phyloP scores from a whole-genome alignment of 345 rosid genomes.

The Atalantia buxifolia region DNA sequence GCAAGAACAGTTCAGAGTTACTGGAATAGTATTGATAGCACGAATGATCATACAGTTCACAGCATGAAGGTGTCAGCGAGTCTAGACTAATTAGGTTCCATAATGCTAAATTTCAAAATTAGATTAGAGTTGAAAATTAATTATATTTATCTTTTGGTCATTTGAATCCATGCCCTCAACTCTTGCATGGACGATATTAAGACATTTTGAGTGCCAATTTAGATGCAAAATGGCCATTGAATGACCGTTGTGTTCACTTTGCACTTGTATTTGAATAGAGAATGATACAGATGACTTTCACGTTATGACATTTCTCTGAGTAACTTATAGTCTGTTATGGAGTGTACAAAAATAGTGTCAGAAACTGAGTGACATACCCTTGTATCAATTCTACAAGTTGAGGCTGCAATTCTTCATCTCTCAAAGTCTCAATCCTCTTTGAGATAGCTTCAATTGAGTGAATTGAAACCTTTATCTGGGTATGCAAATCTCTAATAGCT shows the following conservation, averaged over 20 bases:
- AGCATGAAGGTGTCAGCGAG: background rate
- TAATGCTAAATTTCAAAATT: background rate
- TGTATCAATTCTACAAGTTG: conserved; percentile 79
- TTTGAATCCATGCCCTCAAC: background rate
- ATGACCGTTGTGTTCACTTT: background rate
- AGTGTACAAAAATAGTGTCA: background rate
- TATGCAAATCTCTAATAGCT: conserved; percentile 67
- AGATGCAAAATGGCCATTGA: background rate
- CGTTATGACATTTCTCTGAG: background rate
- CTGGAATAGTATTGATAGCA: background rate
- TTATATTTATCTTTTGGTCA: background rate
- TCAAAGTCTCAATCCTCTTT: conserved; percentile 71
- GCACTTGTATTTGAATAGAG: background rate
- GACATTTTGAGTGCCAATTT: background rate
- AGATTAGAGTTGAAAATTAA: background rate
- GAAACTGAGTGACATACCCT: conserved; percentile 50
- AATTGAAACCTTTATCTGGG: conserved; percentile 75
- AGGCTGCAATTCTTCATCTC: conserved; percentile 95
- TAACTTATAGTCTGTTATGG: background rate
- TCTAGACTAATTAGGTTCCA: background rate
- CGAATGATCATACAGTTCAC: background rate
- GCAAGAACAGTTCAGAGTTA: background rate
- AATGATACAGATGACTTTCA: background rate
- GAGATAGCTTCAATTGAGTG: conserved; percentile 89
- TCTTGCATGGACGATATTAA: background rate